A percentile compares a stretch with the other conserved stretches of the same genome.
phyloP scores from a whole-genome alignment of 1,284 basidiomycete species.

The Tilletia indica region DNA sequence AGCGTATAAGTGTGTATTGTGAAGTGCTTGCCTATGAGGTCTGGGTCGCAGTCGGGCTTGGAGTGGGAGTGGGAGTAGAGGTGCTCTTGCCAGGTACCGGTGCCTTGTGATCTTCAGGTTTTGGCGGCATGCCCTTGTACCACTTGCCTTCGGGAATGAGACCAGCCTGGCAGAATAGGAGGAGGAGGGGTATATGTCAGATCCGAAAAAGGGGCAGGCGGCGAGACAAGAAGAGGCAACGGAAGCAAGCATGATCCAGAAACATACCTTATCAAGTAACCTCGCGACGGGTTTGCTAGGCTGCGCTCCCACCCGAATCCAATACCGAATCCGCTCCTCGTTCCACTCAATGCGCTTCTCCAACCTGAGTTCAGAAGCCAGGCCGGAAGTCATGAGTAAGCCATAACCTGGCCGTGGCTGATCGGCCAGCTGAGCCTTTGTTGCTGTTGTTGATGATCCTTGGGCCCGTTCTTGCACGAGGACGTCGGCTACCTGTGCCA shows the following conservation, averaged over 20 bases:
- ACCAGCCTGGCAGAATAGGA: conserved; percentile 31
- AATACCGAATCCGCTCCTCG: conserved; percentile 81
- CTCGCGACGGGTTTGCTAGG: conserved; percentile 76
- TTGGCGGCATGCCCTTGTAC: conserved; percentile 38
- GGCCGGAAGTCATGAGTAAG: conserved; percentile 39
- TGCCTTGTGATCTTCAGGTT: background rate
- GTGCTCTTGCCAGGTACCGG: background rate
- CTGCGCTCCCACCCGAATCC: conserved; percentile 79
- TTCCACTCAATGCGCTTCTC: conserved; percentile 85
- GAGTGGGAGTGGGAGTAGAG: background rate
- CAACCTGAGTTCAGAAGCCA: conserved; percentile 32
- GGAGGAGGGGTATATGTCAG: background rate
- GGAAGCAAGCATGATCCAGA: background rate
- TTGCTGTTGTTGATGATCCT: background rate
- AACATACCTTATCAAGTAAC: conserved; percentile 75
- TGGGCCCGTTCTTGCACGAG: conserved; percentile 1
- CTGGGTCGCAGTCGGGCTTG: too few relatives aligned
- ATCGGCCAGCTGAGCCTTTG: background rate
- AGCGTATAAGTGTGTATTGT: too few relatives aligned
- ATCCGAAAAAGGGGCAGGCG: too few relatives aligned
- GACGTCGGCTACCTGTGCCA: background rate
- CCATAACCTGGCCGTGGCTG: conserved; percentile 30
- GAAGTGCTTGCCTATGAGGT: too few relatives aligned
- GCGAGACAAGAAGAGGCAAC: background rate
- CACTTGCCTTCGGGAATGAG: conserved; percentile 39